Base-by-base conservation (phyloP, 2,329 filamentous ascomycete species). In the Cladorrhinum sp. region DNA sequence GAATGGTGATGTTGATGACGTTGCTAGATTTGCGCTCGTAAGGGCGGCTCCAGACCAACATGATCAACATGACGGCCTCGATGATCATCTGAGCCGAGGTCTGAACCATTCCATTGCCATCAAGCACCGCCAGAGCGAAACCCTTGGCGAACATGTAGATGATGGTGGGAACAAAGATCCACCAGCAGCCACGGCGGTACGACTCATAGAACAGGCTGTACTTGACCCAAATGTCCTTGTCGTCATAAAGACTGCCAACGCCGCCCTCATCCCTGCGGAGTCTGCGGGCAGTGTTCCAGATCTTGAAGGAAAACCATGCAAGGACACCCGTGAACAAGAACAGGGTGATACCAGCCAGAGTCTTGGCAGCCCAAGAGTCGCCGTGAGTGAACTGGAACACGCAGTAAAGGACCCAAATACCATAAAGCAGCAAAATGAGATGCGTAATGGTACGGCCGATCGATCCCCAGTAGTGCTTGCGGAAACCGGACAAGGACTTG, bases 121-220 rank as follows among this genome's bases (percentile, higher is more conserved):
- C 89, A 49, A 86, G 91, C 28, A 86, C 90, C 14, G 94, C 94
- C 66, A 98, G 87, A 61, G 94, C 86, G 63, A 87, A 89, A 58
- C 94, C 93, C 78, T 95, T 95, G 72, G 86, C 88, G 71, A 97
- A 92, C 80, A 93, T 90, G 80, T 98, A 98, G 65, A 92, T 63
- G 70, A 98, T 96, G 63, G 84, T 81, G 0, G 95, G 95, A 14
- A 98, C 83, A 72, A 99, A 98, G 23, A 97, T 77, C 94, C 94
- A 98, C 95, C 95, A 99, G 79, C 94, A 96, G 68, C 88, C 86
- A 75, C 90, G 92, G 79, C 92, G 92, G 82, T 96, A 98, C 68
- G 88, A 89, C 71, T 98, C 95, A 79, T 99, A 99, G 78, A 99
- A 98, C 64, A 97, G 82, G 70, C 91, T 95, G 82, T 99, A 99